Evolutionary conservation across 2,329 filamentous ascomycete genomes (phyloP).

Genomic region (Cadophora malorum): DNA sequence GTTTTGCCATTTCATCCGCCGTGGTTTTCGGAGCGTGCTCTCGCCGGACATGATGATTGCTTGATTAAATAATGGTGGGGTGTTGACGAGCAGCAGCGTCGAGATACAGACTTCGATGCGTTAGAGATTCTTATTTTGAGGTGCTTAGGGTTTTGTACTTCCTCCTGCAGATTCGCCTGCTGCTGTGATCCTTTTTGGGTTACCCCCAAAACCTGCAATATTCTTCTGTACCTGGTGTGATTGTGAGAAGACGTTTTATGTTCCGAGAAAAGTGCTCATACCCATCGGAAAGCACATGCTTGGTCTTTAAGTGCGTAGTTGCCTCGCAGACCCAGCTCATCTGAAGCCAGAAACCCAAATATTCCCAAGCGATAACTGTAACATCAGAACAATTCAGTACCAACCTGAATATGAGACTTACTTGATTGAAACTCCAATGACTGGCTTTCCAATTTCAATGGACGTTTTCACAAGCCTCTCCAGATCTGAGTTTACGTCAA

Average conservation of each 20-base stretch:
- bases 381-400: neutral
- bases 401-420: neutral
- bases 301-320: conserved; percentile 36
- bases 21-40: conserved; percentile 29
- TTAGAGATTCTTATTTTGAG: neutral
- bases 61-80: conserved; percentile 28
- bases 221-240: conserved; percentile 34
- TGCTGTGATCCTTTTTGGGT: conserved; percentile 42
- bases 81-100: conserved; percentile 23
- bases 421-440: conserved; percentile 36
- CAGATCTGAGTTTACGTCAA: conserved; percentile 21
- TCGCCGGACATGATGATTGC: conserved; percentile 36
- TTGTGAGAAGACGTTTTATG: no score
- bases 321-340: conserved; percentile 25
- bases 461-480: conserved; percentile 26
- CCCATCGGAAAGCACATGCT: conserved; percentile 41
- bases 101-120: conserved; percentile 26
- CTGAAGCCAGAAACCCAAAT: conserved; percentile 33
- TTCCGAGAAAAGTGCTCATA: conserved; percentile 21
- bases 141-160: conserved; percentile 23
- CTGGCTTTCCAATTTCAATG: conserved; percentile 28
- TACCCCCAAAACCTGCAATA: conserved; percentile 45
- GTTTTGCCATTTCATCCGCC: conserved; percentile 29
- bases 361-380: conserved; percentile 34
- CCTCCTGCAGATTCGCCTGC: conserved; percentile 49